Conservation (phyloP, 192 early-diverging fungal species). For the Entrophospora sp. region DNA sequence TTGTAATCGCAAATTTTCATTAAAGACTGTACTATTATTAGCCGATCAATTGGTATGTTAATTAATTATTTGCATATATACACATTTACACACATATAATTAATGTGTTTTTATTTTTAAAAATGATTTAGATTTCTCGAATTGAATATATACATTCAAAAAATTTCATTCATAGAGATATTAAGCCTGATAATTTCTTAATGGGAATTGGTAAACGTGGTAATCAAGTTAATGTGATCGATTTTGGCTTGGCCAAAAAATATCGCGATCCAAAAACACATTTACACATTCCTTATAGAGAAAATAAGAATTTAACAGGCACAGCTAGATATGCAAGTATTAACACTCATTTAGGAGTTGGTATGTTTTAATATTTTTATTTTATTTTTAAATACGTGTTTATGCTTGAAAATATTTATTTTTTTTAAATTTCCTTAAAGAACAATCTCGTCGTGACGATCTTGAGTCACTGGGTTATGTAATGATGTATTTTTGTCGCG, state of each 20-base stretch:
- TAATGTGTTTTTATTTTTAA: too few species aligned
- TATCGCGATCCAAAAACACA: slow-evolving; percentile 78
- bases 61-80: too few species aligned
- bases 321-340: slow-evolving; percentile 90
- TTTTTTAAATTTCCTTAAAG: slow-evolving; percentile 27
- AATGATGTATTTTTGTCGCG: slow-evolving; percentile 86
- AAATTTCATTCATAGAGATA: slow-evolving; percentile 87
- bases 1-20: slow-evolving; percentile 78
- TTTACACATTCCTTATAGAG: slow-evolving; percentile 83
- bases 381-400: neutral
- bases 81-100: too few species aligned
- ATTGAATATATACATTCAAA: slow-evolving; percentile 78
- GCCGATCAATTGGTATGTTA: slow-evolving; percentile 75
- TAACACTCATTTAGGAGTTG: slow-evolving; percentile 74
- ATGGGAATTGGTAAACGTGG: slow-evolving; percentile 80
- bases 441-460: slow-evolving; percentile 86
- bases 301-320: slow-evolving; percentile 89
- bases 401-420: neutral
- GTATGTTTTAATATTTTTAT: slow-evolving; percentile 31
- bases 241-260: slow-evolving; percentile 87
- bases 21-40: slow-evolving; percentile 80
- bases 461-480: slow-evolving; percentile 85
- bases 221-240: slow-evolving; percentile 81
- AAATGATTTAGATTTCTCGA: slow-evolving; percentile 47
- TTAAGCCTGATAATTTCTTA: slow-evolving; percentile 88